Percentiles rank a stretch among this genome's conserved stretches.
Evolutionary conservation across 2,329 filamentous ascomycete species (phyloP).

Genomic region (Beauveria pseudobassiana): DNA sequence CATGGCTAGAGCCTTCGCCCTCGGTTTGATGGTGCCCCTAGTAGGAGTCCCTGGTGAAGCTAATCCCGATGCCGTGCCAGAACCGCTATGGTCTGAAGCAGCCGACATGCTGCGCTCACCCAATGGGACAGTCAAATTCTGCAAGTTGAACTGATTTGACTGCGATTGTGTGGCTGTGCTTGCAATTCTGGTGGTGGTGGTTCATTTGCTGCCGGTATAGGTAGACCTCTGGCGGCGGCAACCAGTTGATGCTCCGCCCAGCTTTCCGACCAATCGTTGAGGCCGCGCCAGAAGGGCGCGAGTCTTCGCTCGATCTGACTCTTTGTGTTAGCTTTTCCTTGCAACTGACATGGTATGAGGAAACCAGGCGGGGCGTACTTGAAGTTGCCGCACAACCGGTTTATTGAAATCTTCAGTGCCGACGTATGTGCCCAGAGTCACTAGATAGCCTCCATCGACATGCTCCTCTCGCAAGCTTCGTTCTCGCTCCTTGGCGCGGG

Average conservation of each 20-base stretch:
- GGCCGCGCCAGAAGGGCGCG: conserved; percentile 90
- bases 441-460: conserved; percentile 88
- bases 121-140: conserved; percentile 73
- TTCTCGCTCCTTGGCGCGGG: conserved; percentile 76
- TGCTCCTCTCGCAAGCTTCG: conserved; percentile 85
- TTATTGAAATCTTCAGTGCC: conserved; percentile 93
- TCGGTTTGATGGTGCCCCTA: conserved; percentile 63
- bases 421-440: conserved; percentile 90
- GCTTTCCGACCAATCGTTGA: conserved; percentile 78
- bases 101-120: conserved; percentile 68
- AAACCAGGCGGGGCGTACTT: conserved; percentile 48
- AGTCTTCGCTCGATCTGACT: conserved; percentile 80
- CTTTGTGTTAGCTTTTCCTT: neutral
- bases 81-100: conserved; percentile 62
- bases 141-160: conserved; percentile 38
- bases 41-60: conserved; percentile 41
- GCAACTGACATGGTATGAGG: neutral
- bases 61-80: conserved; percentile 49
- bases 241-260: conserved; percentile 97
- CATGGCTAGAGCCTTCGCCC: conserved; percentile 83
- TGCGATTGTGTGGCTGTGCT: conserved; percentile 30
- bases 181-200: conserved; percentile 63
- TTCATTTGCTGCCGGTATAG: conserved; percentile 77
- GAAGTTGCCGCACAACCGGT: conserved; percentile 75
- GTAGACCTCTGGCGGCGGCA: conserved; percentile 75